Conservation (phyloP, 148 eudicot genomes). For the Mesembryanthemum crystallinum region DNA sequence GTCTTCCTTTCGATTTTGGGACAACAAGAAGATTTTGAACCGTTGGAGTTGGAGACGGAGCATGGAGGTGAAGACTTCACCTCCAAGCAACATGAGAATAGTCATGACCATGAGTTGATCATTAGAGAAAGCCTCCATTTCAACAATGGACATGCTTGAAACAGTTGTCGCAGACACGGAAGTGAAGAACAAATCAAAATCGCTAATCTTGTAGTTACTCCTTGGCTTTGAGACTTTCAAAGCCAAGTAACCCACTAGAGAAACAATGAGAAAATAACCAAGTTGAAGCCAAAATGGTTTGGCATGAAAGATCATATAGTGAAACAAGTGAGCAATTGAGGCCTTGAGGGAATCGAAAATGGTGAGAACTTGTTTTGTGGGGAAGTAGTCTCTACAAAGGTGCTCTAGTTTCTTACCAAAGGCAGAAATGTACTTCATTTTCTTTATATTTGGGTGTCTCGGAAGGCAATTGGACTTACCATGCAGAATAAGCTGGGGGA, state of each 20-base stretch:
- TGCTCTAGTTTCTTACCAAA: constrained; percentile 8
- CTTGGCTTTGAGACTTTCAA: constrained; percentile 32
- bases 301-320: constrained; percentile 11
- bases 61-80: constrained; percentile 49
- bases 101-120: constrained; percentile 43
- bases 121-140: constrained; percentile 69
- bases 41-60: constrained; percentile 33
- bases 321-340: constrained; percentile 1
- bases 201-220: not conserved
- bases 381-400: not conserved
- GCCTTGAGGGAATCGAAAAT: not conserved
- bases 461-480: not conserved
- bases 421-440: constrained; percentile 4
- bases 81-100: constrained; percentile 50
- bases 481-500: not conserved
- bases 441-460: not conserved
- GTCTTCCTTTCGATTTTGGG: not conserved
- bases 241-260: constrained; percentile 34
- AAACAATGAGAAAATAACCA: constrained; percentile 27
- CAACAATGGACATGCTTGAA: constrained; percentile 60
- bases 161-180: constrained; percentile 49
- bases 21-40: constrained; percentile 9
- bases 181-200: constrained; percentile 43
- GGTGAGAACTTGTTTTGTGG: not conserved
- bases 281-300: constrained; percentile 39